A percentile compares a stretch with the other conserved stretches of the same genome.
phyloP scores from a whole-genome alignment of 345 rosid genomes.

The Draba incana region DNA sequence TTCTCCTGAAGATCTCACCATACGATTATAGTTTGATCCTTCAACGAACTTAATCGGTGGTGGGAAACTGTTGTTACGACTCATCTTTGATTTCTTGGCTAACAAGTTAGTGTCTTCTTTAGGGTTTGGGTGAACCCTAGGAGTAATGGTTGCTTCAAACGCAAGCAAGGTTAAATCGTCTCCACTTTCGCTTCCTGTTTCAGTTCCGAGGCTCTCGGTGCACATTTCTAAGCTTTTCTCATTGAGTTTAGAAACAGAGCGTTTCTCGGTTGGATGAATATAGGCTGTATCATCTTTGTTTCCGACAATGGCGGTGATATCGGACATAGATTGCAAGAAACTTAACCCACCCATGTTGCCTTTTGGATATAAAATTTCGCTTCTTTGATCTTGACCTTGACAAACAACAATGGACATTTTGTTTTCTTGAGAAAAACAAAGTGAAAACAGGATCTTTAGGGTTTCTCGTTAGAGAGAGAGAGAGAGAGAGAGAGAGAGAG shows the following conservation, averaged over 20 bases:
- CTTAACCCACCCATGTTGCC: conserved; percentile 51
- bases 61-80: conserved; percentile 58
- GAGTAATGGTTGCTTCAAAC: conserved; percentile 33
- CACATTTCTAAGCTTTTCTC: conserved; percentile 84
- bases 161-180: conserved; percentile 49
- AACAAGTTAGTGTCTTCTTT: conserved; percentile 1
- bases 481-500: background rate
- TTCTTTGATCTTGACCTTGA: conserved; percentile 21
- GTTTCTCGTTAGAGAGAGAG: conserved; percentile 12
- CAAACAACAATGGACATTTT: conserved; percentile 26
- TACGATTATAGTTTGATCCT: conserved; percentile 46
- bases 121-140: conserved; percentile 27
- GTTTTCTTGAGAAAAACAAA: conserved; percentile 23
- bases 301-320: conserved; percentile 25
- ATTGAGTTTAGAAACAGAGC: conserved; percentile 55
- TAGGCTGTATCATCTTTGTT: conserved; percentile 41
- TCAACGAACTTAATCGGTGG: conserved; percentile 77
- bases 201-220: conserved; percentile 87
- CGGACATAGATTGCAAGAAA: conserved; percentile 54
- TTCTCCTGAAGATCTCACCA: conserved; percentile 59
- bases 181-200: conserved; percentile 64
- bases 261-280: conserved; percentile 62
- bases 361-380: conserved; percentile 24
- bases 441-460: conserved; percentile 21
- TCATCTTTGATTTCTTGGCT: conserved; percentile 30